A percentile compares a stretch with the other conserved stretches of the same genome.
phyloP scores from a whole-genome alignment of 2,329 filamentous ascomycete genomes.

The Thielaviopsis euricoi region DNA sequence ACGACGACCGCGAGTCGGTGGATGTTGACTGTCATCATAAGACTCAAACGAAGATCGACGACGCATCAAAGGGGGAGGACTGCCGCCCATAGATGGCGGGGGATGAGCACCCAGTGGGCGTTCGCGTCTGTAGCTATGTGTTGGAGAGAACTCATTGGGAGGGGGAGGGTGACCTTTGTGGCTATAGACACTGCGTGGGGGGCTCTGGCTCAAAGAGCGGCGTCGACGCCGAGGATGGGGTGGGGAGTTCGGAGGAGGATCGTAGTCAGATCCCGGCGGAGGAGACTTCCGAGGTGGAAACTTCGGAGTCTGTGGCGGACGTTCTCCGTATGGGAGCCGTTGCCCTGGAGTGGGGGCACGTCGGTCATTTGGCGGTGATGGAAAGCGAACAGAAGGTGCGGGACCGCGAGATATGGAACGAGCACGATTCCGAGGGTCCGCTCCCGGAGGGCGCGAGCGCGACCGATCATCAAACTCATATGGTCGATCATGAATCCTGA shows the following conservation, averaged over 20 bases:
- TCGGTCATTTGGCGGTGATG: neutral
- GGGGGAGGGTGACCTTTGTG: neutral
- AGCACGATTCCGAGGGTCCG: neutral
- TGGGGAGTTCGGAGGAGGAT: conserved; percentile 18
- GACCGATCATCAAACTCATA: conserved; percentile 2
- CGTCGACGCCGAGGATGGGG: conserved; percentile 20
- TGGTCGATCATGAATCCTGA: neutral
- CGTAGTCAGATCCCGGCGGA: neutral
- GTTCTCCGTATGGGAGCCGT: neutral
- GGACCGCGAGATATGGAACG: conserved; percentile 4
- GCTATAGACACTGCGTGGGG: neutral
- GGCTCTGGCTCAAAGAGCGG: conserved; percentile 14
- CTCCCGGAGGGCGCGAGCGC: conserved; percentile 1
- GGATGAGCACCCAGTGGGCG: neutral
- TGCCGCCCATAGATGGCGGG: neutral
- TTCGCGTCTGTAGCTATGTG: neutral
- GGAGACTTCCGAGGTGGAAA: neutral
- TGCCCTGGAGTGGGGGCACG: neutral
- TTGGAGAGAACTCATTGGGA: neutral
- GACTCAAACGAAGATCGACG: conserved; percentile 8
- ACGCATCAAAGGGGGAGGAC: neutral
- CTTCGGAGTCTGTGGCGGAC: neutral
- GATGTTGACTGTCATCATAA: conserved; percentile 1
- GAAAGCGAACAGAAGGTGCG: conserved; percentile 5
- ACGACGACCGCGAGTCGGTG: neutral